Percentiles rank a stretch among this genome's conserved stretches.
Evolutionary conservation across 441 rosid genomes (phyloP).

Genomic region (Adansonia madagascariensis): DNA sequence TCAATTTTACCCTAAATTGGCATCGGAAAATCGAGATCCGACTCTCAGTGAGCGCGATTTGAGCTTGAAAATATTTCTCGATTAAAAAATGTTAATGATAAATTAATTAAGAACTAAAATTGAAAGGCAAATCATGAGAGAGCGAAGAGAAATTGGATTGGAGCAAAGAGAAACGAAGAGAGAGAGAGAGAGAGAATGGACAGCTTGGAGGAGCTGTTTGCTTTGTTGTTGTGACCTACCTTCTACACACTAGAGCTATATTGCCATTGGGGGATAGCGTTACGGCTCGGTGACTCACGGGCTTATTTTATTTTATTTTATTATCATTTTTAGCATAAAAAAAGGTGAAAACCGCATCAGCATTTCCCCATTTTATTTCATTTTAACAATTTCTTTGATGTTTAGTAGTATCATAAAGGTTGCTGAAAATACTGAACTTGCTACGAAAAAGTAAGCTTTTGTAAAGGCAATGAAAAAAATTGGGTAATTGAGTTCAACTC

Average conservation of each 20-base stretch:
- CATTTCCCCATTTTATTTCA: not conserved
- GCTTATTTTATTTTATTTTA: not conserved
- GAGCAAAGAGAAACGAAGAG: not conserved
- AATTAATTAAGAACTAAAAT: not conserved
- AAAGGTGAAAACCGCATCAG: not conserved
- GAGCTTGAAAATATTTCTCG: not conserved
- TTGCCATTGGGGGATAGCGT: not conserved
- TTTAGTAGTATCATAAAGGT: too few relatives aligned
- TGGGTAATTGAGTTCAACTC: too few relatives aligned
- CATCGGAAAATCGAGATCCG: slow-evolving; percentile 31
- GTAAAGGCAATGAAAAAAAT: too few relatives aligned
- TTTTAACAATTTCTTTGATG: too few relatives aligned
- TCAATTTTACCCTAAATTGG: slow-evolving; percentile 46
- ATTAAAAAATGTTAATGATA: too few relatives aligned
- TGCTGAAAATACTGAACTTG: too few relatives aligned
- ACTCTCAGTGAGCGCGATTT: slow-evolving; percentile 7
- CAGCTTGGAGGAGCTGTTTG: slow-evolving; percentile 28
- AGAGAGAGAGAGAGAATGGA: slow-evolving; percentile 11
- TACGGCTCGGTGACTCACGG: slow-evolving; percentile 19
- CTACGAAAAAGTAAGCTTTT: too few relatives aligned
- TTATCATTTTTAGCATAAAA: too few relatives aligned
- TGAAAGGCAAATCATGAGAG: not conserved
- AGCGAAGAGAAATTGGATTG: slow-evolving; percentile 16
- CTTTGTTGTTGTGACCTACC: slow-evolving; percentile 27
- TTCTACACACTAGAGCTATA: slow-evolving; percentile 1